Base-by-base conservation (phyloP, 257 asterid genomes). In the Solanum phureja region DNA sequence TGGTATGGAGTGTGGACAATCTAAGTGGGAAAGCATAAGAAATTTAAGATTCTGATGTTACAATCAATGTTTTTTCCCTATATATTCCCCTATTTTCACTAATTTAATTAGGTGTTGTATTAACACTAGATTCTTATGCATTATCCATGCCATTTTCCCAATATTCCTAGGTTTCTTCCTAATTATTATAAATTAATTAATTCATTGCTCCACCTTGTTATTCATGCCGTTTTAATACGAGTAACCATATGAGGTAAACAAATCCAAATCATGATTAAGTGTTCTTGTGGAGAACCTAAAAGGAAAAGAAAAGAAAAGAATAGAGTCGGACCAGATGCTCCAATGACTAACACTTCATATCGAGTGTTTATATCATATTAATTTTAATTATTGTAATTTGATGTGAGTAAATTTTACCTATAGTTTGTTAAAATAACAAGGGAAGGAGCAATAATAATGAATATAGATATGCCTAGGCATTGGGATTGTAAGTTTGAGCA, bases 21-120 rank as follows among this genome's bases (percentile, higher is more conserved):
- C 38, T 27, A 79, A 58, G 90, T 91, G 92, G 91, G 96, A 92
- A 92, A 88, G 79, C 93, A 89, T 34, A 27, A 42, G 71, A 87
- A 74, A 31, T 49, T 31, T 12, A 83, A 91, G 92, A 89, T 90
- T 90, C 93, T 34, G 72, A 85, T 58, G 44, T 87, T 64, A 60
- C 19, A 86, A 24, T 12, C 64, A 71, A 69, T 13, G 5, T 27
- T 3, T 37, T 79, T 49, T 29, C 10, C 66, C 37, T 38, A 72
- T 18, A 16, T 86, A 75, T 71, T 29, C 6, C n/a, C 3, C 24
- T 11, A 24, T 64, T 86, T 77, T 44, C 52, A 38, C 49, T 73
- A 81, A 23, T 19, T 37, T 11, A 21, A 31, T 44, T 37, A 68
- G 10, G 37, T 58, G 42, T 18, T 60, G 62, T 27, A 6, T 6